Evolutionary conservation across 139 green algal species (phyloP), one percentile per base, ranked within the genome.

Genomic region (Mesotaenium endlicherianum): DNA sequence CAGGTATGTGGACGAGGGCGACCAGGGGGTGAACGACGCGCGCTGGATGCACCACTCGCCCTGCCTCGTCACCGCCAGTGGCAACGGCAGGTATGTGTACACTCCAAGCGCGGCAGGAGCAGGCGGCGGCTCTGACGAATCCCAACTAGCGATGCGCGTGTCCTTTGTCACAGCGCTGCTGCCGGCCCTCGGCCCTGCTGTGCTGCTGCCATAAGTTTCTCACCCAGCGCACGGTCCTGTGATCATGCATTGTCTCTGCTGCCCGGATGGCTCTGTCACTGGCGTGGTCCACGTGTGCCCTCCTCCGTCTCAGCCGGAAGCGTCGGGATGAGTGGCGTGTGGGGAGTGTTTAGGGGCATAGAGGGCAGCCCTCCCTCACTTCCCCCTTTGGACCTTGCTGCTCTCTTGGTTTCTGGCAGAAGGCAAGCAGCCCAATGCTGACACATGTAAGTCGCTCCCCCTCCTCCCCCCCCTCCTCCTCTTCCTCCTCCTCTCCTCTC

Each of bases 21-120:
- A 76, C 31, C n/a, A 76, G 31, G 67, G 67, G 20, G 67, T 76
- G 67, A 76, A 76, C 67, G 67, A 76, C 20, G 67, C 67, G 31
- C n/a, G 67, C 20, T 76, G 67, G 67, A 31, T 76, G 20, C 67
- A 76, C 20, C n/a, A 60, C n/a, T 31, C n/a, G 20, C 20, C 67
- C 20, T 64, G 67, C 20, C 67, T 76, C 67, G 31, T 76, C 20
- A 76, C 67, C 31, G 67, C 30, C 20, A 76, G 67, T 64, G 67
- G 67, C 67, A 76, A 76, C 20, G 67, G 67, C 20, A 76, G 67
- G 67, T 76, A 20, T 31, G 20, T 31, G 67, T 64, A 34, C 53
- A 64, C 53, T 64, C 26, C 26, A 64, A 64, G 26, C 53, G 20
- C 53, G 26, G 26, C 20, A 34, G 53, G 20, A 64, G 26, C 26